These are phyloP conservation scores for Coprinopsis strossmayeri DNA, from an alignment of 768 basidiomycete genomes.

Conservation along the genomic window DNA sequence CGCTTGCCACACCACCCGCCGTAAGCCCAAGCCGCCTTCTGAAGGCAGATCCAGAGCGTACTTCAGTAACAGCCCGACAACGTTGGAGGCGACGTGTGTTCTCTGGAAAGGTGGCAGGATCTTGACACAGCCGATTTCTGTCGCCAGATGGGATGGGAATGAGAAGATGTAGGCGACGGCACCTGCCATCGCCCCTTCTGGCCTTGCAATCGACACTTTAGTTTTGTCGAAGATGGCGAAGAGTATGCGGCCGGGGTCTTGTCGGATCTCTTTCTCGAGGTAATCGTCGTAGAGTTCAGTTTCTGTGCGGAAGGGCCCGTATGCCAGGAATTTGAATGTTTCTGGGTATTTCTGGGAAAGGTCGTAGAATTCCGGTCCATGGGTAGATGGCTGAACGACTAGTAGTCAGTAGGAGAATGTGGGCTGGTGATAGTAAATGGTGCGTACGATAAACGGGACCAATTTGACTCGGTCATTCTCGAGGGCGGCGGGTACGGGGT, in stretches of 20 bases:
- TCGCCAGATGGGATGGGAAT: conserved; percentile 30
- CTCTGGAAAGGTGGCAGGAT: conserved; percentile 54
- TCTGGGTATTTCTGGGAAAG: conserved; percentile 28
- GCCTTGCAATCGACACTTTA: conserved; percentile 10
- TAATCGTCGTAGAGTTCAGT: conserved; percentile 27
- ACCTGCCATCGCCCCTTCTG: conserved; percentile 38
- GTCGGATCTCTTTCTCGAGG: conserved; percentile 27
- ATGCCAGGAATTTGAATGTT: conserved; percentile 42
- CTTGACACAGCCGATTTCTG: conserved; percentile 52
- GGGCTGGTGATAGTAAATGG: neutral
- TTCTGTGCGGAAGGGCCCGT: conserved; percentile 37
- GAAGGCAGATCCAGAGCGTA: conserved; percentile 36
- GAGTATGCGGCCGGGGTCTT: conserved; percentile 29
- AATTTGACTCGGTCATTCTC: conserved; percentile 42
- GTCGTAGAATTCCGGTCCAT: conserved; percentile 34
- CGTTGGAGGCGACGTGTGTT: conserved; percentile 56
- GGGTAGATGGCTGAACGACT: conserved; percentile 32
- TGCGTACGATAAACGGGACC: conserved; percentile 41
- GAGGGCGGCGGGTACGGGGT: conserved; percentile 32
- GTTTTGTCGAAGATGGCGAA: conserved; percentile 53
- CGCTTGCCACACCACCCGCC: conserved; percentile 59
- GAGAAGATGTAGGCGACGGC: conserved; percentile 45
- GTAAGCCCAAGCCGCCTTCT: conserved; percentile 43
- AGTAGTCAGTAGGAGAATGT: neutral
- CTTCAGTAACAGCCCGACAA: conserved; percentile 42